A percentile compares a stretch with the other conserved stretches of the same genome.
These are phyloP conservation scores for Guillardia theta DNA, from an alignment of 78 protist species.

Conservation along the genomic window DNA sequence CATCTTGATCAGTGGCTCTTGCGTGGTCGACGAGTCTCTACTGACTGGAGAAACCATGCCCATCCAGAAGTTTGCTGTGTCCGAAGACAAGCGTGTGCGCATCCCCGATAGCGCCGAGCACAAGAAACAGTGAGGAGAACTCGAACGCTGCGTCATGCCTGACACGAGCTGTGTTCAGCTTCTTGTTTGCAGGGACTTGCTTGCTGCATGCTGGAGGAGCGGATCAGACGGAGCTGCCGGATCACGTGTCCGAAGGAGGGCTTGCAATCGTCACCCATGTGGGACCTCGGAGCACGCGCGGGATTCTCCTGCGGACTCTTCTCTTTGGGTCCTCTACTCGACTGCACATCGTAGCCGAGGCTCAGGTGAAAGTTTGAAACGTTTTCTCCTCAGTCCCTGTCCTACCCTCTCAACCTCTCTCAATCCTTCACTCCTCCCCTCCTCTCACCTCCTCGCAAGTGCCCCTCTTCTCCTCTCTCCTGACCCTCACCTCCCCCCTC, in stretches of 20 bases:
- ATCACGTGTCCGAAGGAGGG: background rate
- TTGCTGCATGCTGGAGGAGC: background rate
- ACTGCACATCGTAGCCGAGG: background rate
- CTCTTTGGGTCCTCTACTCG: background rate
- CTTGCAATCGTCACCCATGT: background rate
- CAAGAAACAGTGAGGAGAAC: too few species aligned
- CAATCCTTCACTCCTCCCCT: too few species aligned
- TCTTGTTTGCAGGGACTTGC: background rate
- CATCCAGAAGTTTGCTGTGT: background rate
- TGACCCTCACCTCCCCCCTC: too few species aligned
- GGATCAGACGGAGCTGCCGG: background rate
- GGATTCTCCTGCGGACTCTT: background rate
- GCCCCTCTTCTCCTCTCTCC: too few species aligned
- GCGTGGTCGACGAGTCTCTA: background rate
- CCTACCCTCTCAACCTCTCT: too few species aligned
- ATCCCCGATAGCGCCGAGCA: background rate
- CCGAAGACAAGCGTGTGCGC: background rate
- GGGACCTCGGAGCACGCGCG: background rate
- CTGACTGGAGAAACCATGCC: background rate
- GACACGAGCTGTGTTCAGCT: too few species aligned
- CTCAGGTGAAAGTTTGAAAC: background rate
- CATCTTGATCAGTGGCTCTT: background rate
- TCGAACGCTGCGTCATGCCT: too few species aligned
- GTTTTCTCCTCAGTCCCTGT: too few species aligned
- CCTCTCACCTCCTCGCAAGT: too few species aligned